Evolutionary conservation across 2,329 filamentous ascomycete genomes (phyloP), one percentile per base, ranked within the genome.

Genomic region (Lasiodiplodia theobromae): DNA sequence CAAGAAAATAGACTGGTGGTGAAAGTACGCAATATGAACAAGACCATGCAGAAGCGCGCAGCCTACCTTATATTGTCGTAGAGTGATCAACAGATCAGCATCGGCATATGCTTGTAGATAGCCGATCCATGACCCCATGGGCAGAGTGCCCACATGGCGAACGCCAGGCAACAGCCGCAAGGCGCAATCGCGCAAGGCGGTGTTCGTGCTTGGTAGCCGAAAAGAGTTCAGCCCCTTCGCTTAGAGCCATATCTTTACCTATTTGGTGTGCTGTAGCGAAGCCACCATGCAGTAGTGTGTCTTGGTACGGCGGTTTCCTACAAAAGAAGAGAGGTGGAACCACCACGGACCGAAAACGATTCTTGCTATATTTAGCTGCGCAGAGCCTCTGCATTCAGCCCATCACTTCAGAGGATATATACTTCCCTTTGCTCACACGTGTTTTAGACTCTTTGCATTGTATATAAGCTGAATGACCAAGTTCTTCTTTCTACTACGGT

Each of bases 21-120:
- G 28, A 28, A 34, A 34, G 31, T 34, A 34, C 31, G 31, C 31
- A 34, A 34, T 34, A 34, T 34, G 8, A 34, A 28, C 25, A 28
- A 28, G 25, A 28, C 25, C 25, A 28, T 28, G 28, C 28, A 28
- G 28, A 28, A 28, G 28, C 5, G 31, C 8, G 8, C 31, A 34
- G 31, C 31, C 31, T 34, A 10, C 31, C 31, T 34, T 34, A 34
- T 34, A 34, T 34, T 7, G 8, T 34, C 8, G 8, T 10, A 10
- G 31, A 7, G 8, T 34, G 31, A 25, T 53, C 12, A 16, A 7
- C 51, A 23, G 23, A n/a, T 63, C 72, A 4, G 73, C 3, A 10
- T 53, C 51, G 51, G 25, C 12, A 53, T 18, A 14, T 16, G n/a
- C 5, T 31, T 16, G 16, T 14, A 10, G 25, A 53, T 10, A 53